Conservation (phyloP, 441 rosid genomes). For the Capsella rubella region DNA sequence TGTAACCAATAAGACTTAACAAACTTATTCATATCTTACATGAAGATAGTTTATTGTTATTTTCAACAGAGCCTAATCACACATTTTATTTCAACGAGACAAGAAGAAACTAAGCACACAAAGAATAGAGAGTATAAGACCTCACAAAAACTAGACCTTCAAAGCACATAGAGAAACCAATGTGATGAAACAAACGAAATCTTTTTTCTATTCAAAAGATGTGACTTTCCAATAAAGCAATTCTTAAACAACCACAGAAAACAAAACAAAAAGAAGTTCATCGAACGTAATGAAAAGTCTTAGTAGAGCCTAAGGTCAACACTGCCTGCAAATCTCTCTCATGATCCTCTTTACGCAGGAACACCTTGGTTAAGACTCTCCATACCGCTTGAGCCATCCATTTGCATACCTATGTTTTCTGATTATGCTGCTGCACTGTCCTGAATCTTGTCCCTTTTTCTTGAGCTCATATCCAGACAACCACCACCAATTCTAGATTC, state of each 20-base stretch:
- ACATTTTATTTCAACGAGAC: too few relatives aligned
- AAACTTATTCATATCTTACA: too few relatives aligned
- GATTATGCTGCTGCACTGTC: neutral
- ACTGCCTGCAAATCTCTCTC: neutral
- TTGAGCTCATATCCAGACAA: neutral
- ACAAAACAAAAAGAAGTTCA: neutral
- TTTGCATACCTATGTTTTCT: neutral
- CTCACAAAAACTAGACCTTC: neutral
- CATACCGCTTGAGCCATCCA: constrained; percentile 1
- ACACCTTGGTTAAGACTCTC: neutral
- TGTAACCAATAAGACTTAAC: too few relatives aligned
- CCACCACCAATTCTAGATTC: constrained; percentile 51
- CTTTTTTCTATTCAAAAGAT: too few relatives aligned
- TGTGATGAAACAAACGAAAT: too few relatives aligned
- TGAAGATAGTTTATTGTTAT: too few relatives aligned
- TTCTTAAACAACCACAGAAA: neutral
- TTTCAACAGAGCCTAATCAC: too few relatives aligned
- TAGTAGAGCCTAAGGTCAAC: neutral
- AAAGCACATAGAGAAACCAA: neutral
- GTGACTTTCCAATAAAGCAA: neutral
- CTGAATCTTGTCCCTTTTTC: neutral
- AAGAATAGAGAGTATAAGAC: too few relatives aligned
- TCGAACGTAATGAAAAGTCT: neutral
- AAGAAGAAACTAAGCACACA: too few relatives aligned
- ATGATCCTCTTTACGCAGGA: neutral